These are phyloP conservation scores for Globisporangium emineosum DNA, from an alignment of 352 stramenopile species.

Conservation along the genomic window DNA sequence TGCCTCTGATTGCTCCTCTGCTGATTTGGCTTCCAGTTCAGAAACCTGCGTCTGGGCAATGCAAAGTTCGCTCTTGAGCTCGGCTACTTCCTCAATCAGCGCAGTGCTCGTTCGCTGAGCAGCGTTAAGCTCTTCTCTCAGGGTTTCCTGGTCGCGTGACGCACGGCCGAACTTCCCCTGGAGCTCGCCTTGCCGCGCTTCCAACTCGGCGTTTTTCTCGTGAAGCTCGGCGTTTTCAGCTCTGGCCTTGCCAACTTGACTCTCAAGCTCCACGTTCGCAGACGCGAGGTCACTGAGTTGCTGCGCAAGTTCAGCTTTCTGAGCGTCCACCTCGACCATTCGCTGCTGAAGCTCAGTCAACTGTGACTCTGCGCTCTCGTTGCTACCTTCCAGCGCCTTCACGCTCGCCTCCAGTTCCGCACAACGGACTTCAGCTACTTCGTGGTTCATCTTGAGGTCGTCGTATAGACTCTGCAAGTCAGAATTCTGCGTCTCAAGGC, in stretches of 20 bases:
- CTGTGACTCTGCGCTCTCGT: neutral
- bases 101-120: neutral
- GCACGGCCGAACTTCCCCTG: neutral
- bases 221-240: neutral
- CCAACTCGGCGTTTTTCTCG: neutral
- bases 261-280: neutral
- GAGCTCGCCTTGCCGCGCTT: neutral
- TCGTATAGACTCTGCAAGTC: neutral
- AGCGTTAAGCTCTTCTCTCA: neutral
- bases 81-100: neutral
- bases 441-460: neutral
- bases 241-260: neutral
- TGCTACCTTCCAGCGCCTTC: neutral
- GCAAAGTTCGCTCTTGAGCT: neutral
- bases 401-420: neutral
- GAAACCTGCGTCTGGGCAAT: neutral
- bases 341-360: neutral
- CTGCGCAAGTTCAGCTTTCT: neutral
- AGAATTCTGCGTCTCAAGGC: neutral
- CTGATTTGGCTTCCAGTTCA: neutral
- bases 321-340: neutral
- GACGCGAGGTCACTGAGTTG: neutral
- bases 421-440: neutral
- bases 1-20: neutral
- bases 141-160: neutral